Base-by-base conservation (phyloP, 805 yeast species). In the Metschnikowia amazonensis region DNA sequence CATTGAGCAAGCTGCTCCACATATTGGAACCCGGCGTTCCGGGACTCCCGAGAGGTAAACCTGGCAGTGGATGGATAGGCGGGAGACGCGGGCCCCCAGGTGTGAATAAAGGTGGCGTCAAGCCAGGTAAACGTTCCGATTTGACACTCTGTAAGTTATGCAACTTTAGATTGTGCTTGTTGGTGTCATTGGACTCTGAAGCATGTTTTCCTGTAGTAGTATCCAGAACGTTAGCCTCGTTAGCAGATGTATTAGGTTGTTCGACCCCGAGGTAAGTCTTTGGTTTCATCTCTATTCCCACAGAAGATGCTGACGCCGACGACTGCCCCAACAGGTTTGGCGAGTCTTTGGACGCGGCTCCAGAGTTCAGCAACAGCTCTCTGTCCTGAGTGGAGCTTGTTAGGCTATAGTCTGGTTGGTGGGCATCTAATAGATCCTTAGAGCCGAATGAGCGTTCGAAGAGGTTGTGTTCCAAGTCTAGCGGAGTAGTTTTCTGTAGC, bases 381-480 rank as follows among this genome's bases (percentile, higher is more conserved):
- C 35, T 36, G 10, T 23, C 47, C 5, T 33, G 28, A 11, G 32
- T 11, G 8, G 44, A 31, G 11, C 27, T 2, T 1, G 34, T 25
- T 23, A 17, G 21, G 31, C 8, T 33, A 23, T 16, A 13, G 14
- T 43, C 36, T 13, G 44, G 48, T 24, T 25, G 37, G 21, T 43
- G 49, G 41, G 46, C 45, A 38, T 37, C 47, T 24, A 44, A 42
- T 25, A 44, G 52, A 42, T 74, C 76, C 49, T 80, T 81, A 2
- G 81, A 67, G n/a, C 94, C 97, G 69, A 92, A 92, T 42, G 96
- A 86, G 64, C 85, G 86, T 65, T 92, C 99, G 62, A 92, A 92
- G 4, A 97, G 97, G 59, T 92, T 92, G 8, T 94, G 96, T 64
- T 94, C 99, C 47, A 89, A 70, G 49, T 84, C 92, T 57, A 88